Conservation (phyloP, 441 rosid species). For the Gossypium davidsonii region DNA sequence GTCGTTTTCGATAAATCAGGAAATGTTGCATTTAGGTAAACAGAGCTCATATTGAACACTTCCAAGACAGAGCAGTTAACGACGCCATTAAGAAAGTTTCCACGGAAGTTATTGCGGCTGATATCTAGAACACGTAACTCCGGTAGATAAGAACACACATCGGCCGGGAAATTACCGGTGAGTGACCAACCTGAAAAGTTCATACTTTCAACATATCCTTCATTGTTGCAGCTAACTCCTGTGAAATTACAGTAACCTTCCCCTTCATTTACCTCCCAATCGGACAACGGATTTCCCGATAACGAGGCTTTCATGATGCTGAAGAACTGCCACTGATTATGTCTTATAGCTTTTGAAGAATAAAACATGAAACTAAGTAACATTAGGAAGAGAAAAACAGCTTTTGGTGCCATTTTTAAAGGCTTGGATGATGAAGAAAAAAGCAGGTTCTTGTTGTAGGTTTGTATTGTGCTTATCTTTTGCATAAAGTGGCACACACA, state of each 20-base stretch:
- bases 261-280: constrained; percentile 46
- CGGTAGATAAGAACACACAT: constrained; percentile 64
- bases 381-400: constrained; percentile 20
- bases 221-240: constrained; percentile 56
- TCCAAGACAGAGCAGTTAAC: constrained; percentile 64
- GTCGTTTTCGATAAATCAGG: constrained; percentile 71
- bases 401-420: constrained; percentile 27
- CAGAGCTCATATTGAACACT: constrained; percentile 48
- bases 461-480: no score
- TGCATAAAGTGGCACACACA: no score
- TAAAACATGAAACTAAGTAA: constrained; percentile 17
- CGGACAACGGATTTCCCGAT: constrained; percentile 44
- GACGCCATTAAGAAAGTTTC: constrained; percentile 46
- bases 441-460: no score
- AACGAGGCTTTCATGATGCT: constrained; percentile 48
- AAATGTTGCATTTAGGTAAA: constrained; percentile 39
- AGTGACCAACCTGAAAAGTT: constrained; percentile 55
- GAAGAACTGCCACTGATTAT: constrained; percentile 58
- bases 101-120: constrained; percentile 48
- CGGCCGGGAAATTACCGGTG: constrained; percentile 56
- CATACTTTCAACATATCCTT: constrained; percentile 49
- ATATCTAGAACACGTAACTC: constrained; percentile 58
- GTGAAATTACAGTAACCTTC: constrained; percentile 51
- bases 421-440: no score
- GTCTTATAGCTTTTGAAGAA: constrained; percentile 19